Evolutionary conservation across 352 stramenopile genomes (phyloP), one percentile per base, ranked within the genome.

Genomic region (Aphanomyces cochlioides): DNA sequence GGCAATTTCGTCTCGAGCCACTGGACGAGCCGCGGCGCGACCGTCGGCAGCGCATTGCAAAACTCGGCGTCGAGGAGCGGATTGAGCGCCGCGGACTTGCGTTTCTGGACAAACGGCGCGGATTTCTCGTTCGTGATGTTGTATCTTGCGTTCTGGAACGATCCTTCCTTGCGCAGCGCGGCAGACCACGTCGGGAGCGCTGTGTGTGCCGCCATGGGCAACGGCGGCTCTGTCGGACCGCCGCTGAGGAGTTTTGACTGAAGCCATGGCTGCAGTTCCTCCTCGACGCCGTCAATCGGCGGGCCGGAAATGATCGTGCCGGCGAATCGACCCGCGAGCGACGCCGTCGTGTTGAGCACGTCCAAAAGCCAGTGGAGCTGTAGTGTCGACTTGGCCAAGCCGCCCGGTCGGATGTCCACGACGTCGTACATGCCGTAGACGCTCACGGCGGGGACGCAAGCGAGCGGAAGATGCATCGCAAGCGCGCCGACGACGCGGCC

Each of bases 331-430:
- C 85, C 85, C 36, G 79, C 83, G 5, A 95, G 77, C 36, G 85
- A 94, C 21, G 88, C 76, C 38, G 90, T 60, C 13, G 84, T 82
- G 38, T 90, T 91, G 59, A 90, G 84, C 54, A 93, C 76, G 65
- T 95, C 88, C 28, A 92, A 85, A 17, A 95, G 66, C 88, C 88
- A 95, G 45, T 93, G 88, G 12, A 95, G 73, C 28, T 79, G 80
- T 38, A 93, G 73, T 0, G 85, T 95, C n/a, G 86, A 92, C 64
- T 83, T 87, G 8, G 80, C 82, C 10, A 94, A 77, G 10, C 88
- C 88, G 12, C 83, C 85, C 7, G 88, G 83, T 47, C 82, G 75
- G 39, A 92, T 78, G 59, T 94, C 79, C 17, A 89, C 78, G n/a
- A 90, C 73, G 67, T 94, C 86, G 66, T 92, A 78, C 1, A 77